Percentiles rank a stretch among this genome's conserved stretches.
Conservation (phyloP, 305 asterid genomes). For the Fraxinus greggii region DNA sequence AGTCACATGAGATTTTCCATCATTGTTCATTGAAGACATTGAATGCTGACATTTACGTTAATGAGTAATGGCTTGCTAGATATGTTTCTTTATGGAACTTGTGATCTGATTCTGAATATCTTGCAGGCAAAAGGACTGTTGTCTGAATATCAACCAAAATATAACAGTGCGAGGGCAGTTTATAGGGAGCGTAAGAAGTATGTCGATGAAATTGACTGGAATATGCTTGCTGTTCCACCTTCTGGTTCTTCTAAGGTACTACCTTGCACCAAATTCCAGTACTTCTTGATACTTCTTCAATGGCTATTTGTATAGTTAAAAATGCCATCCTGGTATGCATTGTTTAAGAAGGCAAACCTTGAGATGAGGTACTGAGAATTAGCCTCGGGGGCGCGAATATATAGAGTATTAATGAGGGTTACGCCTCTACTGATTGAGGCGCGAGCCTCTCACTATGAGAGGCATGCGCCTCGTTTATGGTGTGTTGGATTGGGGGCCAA, state of each 20-base stretch:
- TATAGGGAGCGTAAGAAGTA: slow-evolving; percentile 90
- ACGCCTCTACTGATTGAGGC: background rate
- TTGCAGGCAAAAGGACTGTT: slow-evolving; percentile 90
- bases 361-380: background rate
- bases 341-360: background rate
- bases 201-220: slow-evolving; percentile 93
- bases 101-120: slow-evolving; percentile 28
- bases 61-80: slow-evolving; percentile 5
- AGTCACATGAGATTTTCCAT: slow-evolving; percentile 7
- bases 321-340: background rate
- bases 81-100: slow-evolving; percentile 2
- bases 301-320: background rate
- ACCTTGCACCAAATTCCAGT: slow-evolving; percentile 5
- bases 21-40: background rate
- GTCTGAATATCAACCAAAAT: slow-evolving; percentile 91
- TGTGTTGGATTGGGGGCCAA: background rate
- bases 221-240: slow-evolving; percentile 92
- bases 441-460: background rate
- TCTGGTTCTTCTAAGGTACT: slow-evolving; percentile 83
- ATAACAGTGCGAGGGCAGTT: slow-evolving; percentile 96
- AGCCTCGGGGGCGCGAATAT: background rate
- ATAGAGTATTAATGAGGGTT: too few relatives aligned
- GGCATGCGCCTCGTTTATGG: background rate
- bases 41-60: background rate
- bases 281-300: background rate